Conservation (phyloP, 2,329 filamentous ascomycete species). For the Truncatella angustata region DNA sequence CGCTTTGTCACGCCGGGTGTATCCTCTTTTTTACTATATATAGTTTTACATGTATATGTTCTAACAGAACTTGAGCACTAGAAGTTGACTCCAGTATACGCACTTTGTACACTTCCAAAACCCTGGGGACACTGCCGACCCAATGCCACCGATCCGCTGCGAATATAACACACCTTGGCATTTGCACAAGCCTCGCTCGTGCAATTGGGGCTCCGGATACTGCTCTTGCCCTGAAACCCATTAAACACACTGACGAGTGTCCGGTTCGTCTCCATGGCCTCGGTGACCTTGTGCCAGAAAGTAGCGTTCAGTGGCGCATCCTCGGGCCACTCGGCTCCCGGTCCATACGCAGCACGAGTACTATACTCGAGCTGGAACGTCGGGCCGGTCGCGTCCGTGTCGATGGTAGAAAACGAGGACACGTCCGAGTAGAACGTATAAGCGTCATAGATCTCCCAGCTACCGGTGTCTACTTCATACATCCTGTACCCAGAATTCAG, state of each 20-base stretch:
- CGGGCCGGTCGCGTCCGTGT: conserved; percentile 26
- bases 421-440: conserved; percentile 41
- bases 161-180: conserved; percentile 59
- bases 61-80: not conserved
- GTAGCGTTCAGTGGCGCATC: conserved; percentile 54
- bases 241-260: conserved; percentile 49
- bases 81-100: conserved; percentile 32
- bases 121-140: conserved; percentile 52
- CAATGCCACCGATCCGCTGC: conserved; percentile 51
- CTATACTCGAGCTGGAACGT: conserved; percentile 42
- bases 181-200: conserved; percentile 47
- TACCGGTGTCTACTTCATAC: conserved; percentile 42
- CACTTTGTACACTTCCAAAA: conserved; percentile 37
- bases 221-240: conserved; percentile 50
- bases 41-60: not conserved
- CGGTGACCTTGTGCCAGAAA: conserved; percentile 58
- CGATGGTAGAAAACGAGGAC: conserved; percentile 35
- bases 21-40: not conserved
- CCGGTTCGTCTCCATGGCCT: conserved; percentile 51
- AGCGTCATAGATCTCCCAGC: conserved; percentile 40
- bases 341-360: conserved; percentile 39
- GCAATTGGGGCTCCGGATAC: conserved; percentile 48
- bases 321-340: conserved; percentile 37
- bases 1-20: too few species aligned
- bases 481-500: conserved; percentile 42